A percentile compares a stretch with the other conserved stretches of the same genome.
These are phyloP conservation scores for Neoboletus subvelutipes DNA, from an alignment of 768 basidiomycete species.

Conservation along the genomic window DNA sequence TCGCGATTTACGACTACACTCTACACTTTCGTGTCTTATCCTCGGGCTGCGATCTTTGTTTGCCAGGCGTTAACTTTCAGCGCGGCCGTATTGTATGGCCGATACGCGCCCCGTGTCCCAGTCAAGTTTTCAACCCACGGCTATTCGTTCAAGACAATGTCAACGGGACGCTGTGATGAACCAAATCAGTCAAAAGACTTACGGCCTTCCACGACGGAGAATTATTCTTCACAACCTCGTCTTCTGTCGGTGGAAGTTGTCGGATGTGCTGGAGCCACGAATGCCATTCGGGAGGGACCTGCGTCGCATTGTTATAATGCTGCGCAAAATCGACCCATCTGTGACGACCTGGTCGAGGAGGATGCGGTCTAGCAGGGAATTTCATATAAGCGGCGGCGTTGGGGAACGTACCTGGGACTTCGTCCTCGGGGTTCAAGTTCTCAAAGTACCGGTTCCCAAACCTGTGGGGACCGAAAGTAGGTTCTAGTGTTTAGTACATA, in stretches of 20 bases:
- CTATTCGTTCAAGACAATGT: conserved; percentile 38
- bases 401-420: conserved; percentile 73
- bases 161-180: not conserved
- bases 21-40: no score
- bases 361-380: not conserved
- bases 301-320: conserved; percentile 88
- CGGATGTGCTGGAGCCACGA: conserved; percentile 93
- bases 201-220: conserved; percentile 86
- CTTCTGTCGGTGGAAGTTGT: conserved; percentile 73
- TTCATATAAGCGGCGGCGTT: not conserved
- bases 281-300: conserved; percentile 97
- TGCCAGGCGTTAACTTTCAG: conserved; percentile 87
- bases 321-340: conserved; percentile 96
- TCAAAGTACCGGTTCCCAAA: conserved; percentile 96
- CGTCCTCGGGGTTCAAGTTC: conserved; percentile 83
- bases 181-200: conserved; percentile 32
- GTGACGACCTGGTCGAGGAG: conserved; percentile 67
- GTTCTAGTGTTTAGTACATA: not conserved
- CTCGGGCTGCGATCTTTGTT: conserved; percentile 62
- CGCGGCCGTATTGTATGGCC: conserved; percentile 80
- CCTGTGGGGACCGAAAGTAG: conserved; percentile 42
- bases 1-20: no score
- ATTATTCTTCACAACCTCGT: conserved; percentile 63
- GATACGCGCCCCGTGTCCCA: conserved; percentile 89
- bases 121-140: conserved; percentile 88